These are phyloP conservation scores for Croton laevigatus DNA, from an alignment of 441 rosid genomes.

Conservation along the genomic window DNA sequence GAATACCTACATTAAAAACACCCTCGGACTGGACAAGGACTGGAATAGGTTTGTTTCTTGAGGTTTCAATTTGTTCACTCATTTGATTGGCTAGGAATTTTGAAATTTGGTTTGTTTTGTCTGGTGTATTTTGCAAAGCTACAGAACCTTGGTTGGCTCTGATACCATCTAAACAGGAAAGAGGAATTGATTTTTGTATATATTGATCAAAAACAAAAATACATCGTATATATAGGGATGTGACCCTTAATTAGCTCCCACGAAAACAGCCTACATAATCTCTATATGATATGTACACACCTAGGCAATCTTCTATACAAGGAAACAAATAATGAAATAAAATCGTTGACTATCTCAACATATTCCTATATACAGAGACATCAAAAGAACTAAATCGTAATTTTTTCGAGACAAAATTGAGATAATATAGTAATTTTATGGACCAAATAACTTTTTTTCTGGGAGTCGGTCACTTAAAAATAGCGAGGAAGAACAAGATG, in stretches of 20 bases:
- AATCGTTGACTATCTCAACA: background rate
- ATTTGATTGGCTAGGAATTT: background rate
- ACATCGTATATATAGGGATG: background rate
- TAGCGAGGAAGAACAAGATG: no score
- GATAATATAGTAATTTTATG: no score
- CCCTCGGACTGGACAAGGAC: conserved; percentile 14
- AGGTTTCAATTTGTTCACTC: background rate
- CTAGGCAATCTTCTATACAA: background rate
- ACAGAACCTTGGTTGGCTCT: background rate
- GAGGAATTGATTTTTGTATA: background rate
- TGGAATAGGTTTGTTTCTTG: background rate
- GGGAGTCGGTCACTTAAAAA: no score
- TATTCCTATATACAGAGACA: no score
- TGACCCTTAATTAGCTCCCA: background rate
- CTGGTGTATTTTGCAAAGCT: background rate
- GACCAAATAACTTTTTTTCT: no score
- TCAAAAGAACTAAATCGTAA: no score
- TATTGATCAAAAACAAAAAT: no score
- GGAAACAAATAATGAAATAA: background rate
- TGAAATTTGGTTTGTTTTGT: background rate
- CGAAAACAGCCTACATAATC: background rate
- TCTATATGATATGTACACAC: background rate
- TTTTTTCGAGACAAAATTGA: no score
- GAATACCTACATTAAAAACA: conserved; percentile 1
- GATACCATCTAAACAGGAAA: background rate